Evolutionary conservation across 306 rosid species (phyloP).

Genomic region (Potentilla sterilis): DNA sequence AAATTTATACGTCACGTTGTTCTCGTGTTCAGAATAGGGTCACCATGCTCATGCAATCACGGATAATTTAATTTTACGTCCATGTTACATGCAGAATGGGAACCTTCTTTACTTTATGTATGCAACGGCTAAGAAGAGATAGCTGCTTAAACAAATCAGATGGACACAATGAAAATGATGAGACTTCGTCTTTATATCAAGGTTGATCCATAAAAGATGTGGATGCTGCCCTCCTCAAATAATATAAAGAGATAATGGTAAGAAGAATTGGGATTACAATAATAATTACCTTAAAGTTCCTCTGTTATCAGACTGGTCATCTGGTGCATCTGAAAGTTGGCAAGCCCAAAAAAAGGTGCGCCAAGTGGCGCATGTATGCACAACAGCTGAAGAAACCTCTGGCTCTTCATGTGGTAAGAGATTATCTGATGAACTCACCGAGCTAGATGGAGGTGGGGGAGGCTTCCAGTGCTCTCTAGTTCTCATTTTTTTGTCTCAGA

Average conservation of each 20-base stretch:
- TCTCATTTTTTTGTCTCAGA: slow-evolving; percentile 4
- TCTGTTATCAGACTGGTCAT: not conserved
- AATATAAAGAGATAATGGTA: not conserved
- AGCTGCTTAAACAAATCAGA: not conserved
- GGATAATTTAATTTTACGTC: not conserved
- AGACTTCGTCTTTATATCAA: not conserved
- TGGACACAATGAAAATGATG: not conserved
- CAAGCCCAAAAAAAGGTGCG: not conserved
- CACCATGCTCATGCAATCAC: not conserved
- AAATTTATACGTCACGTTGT: not conserved
- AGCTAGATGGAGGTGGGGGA: slow-evolving; percentile 13
- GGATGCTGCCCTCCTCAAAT: not conserved
- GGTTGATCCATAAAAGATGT: not conserved
- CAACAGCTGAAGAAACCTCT: slow-evolving; percentile 17
- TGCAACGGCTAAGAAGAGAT: not conserved
- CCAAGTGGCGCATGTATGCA: slow-evolving; percentile 5
- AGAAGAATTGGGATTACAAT: not conserved
- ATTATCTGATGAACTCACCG: slow-evolving; percentile 4
- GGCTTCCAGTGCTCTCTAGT: not conserved
- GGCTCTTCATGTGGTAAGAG: slow-evolving; percentile 1
- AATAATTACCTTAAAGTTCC: not conserved
- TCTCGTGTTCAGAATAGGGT: not conserved
- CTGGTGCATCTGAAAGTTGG: not conserved
- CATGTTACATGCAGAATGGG: not conserved
- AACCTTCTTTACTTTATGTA: not conserved